These are phyloP conservation scores for Sphaerobolus stellatus DNA, from an alignment of 1,284 basidiomycete species.

Conservation along the genomic window DNA sequence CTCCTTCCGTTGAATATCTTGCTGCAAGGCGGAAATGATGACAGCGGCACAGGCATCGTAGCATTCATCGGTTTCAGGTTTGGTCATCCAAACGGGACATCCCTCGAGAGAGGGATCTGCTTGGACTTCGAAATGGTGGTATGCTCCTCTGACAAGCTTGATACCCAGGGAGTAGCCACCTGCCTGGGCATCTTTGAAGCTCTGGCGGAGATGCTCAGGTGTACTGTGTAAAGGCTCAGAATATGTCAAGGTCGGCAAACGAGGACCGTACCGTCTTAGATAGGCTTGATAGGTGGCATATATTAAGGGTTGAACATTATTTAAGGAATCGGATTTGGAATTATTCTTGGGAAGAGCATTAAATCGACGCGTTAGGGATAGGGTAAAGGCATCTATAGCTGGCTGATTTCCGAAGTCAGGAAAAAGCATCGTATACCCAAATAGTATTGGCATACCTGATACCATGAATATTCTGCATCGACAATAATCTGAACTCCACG, in stretches of 20 bases:
- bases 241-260: conserved; percentile 12
- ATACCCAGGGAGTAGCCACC: conserved; percentile 83
- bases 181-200: conserved; percentile 66
- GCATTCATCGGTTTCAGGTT: conserved; percentile 76
- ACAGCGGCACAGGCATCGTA: conserved; percentile 70
- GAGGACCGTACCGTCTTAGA: conserved; percentile 56
- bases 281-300: conserved; percentile 89
- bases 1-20: conserved; percentile 37
- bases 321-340: conserved; percentile 16
- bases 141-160: conserved; percentile 95
- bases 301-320: conserved; percentile 56
- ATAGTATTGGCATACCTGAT: conserved; percentile 41
- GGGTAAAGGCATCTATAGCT: conserved; percentile 75
- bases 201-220: conserved; percentile 63
- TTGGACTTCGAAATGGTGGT: conserved; percentile 76
- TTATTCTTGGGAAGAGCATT: conserved; percentile 54
- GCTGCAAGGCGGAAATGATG: conserved; percentile 60
- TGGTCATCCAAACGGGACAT: conserved; percentile 64
- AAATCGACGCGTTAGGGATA: conserved; percentile 75
- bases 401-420: conserved; percentile 45
- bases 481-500: conserved; percentile 67
- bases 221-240: conserved; percentile 43
- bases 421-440: not conserved
- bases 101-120: conserved; percentile 54
- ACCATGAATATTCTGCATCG: conserved; percentile 87